Percentiles rank a stretch among this genome's conserved stretches.
Conservation (phyloP, 1,284 basidiomycete genomes). For the Cryptococcus sp. region DNA sequence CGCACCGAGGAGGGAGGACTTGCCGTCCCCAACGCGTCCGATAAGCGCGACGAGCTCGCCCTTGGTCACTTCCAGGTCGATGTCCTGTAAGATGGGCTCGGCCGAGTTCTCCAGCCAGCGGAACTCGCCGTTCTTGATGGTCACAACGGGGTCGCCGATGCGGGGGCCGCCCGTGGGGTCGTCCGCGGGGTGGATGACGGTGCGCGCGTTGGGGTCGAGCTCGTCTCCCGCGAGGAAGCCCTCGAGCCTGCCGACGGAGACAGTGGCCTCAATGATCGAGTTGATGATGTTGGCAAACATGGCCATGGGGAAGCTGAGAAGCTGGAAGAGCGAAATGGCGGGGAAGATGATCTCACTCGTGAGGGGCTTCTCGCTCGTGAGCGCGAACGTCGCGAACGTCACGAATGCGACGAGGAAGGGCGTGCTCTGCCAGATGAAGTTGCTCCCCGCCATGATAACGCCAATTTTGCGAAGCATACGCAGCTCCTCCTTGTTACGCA, state of each 20-base stretch:
- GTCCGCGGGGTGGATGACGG: constrained; percentile 50
- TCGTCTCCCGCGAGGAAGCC: constrained; percentile 75
- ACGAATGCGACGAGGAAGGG: constrained; percentile 74
- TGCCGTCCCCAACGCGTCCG: constrained; percentile 89
- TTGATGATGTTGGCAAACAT: constrained; percentile 57
- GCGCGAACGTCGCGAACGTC: constrained; percentile 74
- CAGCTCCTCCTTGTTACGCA: constrained; percentile 82
- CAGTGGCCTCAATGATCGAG: constrained; percentile 59
- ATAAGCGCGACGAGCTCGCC: constrained; percentile 85
- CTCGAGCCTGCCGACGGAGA: constrained; percentile 76
- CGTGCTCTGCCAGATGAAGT: constrained; percentile 45
- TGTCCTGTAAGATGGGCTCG: constrained; percentile 69
- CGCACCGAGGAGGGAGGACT: constrained; percentile 56
- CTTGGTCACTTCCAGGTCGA: constrained; percentile 70
- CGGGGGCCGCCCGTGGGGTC: constrained; percentile 47
- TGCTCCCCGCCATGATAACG: constrained; percentile 54
- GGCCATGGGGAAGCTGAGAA: constrained; percentile 81
- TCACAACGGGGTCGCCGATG: constrained; percentile 71
- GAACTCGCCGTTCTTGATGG: constrained; percentile 71
- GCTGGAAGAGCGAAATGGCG: constrained; percentile 85
- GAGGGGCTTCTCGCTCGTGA: constrained; percentile 65
- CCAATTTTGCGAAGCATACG: constrained; percentile 78
- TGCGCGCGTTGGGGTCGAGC: constrained; percentile 70
- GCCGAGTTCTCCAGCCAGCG: constrained; percentile 61
- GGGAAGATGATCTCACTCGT: constrained; percentile 94